Evolutionary conservation across 176 grass and related monocot genomes (phyloP).

Genomic region (Aegilops speltoides): DNA sequence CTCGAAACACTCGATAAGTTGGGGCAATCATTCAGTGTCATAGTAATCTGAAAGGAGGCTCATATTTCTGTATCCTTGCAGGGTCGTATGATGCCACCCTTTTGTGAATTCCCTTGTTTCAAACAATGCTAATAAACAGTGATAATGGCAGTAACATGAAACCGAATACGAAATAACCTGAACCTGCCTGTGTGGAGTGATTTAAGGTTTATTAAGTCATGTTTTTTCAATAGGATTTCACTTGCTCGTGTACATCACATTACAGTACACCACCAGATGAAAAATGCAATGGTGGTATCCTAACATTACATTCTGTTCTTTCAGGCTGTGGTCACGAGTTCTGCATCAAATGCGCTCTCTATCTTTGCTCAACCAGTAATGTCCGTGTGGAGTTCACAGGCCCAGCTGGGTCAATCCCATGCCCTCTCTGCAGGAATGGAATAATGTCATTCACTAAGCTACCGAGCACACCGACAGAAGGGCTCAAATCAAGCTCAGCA

Average conservation of each 20-base stretch:
- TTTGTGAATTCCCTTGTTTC: conserved; percentile 9
- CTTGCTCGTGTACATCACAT: not conserved
- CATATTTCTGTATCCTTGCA: not conserved
- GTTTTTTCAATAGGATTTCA: conserved; percentile 6
- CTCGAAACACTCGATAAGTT: not conserved
- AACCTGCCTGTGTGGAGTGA: not conserved
- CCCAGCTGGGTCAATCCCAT: conserved; percentile 84
- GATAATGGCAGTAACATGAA: not conserved
- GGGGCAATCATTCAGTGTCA: not conserved
- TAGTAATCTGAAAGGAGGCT: not conserved
- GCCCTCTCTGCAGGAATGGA: conserved; percentile 86
- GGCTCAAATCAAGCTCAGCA: conserved; percentile 67
- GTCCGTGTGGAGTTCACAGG: conserved; percentile 54
- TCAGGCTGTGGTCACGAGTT: conserved; percentile 90
- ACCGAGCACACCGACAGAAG: conserved; percentile 46
- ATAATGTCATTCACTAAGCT: conserved; percentile 75
- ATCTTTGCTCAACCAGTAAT: conserved; percentile 88
- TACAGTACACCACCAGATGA: not conserved
- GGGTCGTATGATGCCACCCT: not conserved
- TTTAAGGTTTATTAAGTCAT: conserved; percentile 6
- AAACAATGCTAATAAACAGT: not conserved
- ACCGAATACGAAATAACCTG: not conserved
- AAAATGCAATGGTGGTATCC: not conserved
- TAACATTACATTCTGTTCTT: conserved; percentile 39
- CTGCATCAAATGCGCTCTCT: conserved; percentile 90